Evolutionary conservation across 176 grass and related monocot genomes (phyloP), one percentile per base, ranked within the genome.

Genomic region (Aegilops bicornis): DNA sequence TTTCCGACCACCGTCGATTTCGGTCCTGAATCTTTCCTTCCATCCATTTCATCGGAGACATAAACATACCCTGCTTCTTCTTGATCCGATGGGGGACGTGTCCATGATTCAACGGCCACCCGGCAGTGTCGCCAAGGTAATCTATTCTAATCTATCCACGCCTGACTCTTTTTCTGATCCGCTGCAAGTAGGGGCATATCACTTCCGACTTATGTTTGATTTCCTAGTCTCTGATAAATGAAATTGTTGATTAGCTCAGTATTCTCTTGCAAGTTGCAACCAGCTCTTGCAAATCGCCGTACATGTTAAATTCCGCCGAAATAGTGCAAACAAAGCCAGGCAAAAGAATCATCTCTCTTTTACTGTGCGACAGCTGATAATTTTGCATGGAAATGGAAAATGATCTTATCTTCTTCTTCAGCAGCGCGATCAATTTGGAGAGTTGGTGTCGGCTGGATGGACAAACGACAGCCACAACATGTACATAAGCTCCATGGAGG

Each of bases 401-500:
- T 36, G 6, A 36, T 36, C 35, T 1, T 36, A 36, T 36, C 35
- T 36, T 33, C 13, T 86, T 86, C 29, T 83, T 83, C 52, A 8
- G 60, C 79, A 94, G 84, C 81, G 80, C 0, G 70, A 69, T 73
- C 61, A 85, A 36, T 32, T 78, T 36, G 29, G 36, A 29, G 76
- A 62, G 45, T 73, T 87, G 56, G 87, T 64, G 54, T 87, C 90
- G 2, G 76, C 69, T 22, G 92, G 84, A 79, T 94, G 92, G 92
- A 94, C 92, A 82, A 83, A 94, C 33, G 87, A 94, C 72, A 87
- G 70, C 35, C 90, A 92, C 77, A 77, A 73, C 80, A 22, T 86
- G 40, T 94, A 92, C 71, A 91, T 94, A 59, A 94, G 80, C 83
- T 94, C 90, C 78, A 89, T 94, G 90, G 92, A 94, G 77, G 86